These are phyloP conservation scores for Guadua angustifolia DNA, from an alignment of 176 grass and related monocot species.

Conservation along the genomic window DNA sequence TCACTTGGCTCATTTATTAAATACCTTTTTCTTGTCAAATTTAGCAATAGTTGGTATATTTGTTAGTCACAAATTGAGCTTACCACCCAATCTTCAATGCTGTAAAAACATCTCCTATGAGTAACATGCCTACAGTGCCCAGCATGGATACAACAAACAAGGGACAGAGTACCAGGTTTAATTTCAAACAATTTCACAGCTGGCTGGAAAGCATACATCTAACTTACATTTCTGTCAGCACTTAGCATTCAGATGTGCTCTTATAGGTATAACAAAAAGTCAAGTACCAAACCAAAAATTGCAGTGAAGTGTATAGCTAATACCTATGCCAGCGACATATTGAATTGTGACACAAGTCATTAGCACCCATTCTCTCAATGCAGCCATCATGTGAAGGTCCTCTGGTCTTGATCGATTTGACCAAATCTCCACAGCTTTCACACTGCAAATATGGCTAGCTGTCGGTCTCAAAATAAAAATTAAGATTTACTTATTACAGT, in stretches of 20 bases:
- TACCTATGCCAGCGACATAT: constrained; percentile 72
- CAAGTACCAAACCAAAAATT: not conserved
- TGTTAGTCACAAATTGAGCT: not conserved
- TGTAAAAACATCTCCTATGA: not conserved
- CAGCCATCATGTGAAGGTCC: constrained; percentile 57
- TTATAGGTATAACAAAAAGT: constrained; percentile 9
- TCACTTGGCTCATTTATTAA: not conserved
- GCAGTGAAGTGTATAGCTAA: constrained; percentile 29
- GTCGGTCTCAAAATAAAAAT: constrained; percentile 36
- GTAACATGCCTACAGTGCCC: not conserved
- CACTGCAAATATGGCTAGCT: constrained; percentile 53
- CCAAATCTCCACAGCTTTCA: constrained; percentile 55
- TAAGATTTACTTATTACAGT: constrained; percentile 31
- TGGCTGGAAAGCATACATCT: not conserved
- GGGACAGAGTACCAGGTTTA: not conserved
- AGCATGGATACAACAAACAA: constrained; percentile 6
- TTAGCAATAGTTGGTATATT: not conserved
- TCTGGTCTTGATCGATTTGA: constrained; percentile 48
- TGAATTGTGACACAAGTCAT: constrained; percentile 44
- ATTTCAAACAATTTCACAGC: not conserved
- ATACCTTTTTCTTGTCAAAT: constrained; percentile 3
- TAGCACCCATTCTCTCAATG: constrained; percentile 48
- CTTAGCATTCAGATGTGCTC: not conserved
- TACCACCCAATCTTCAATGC: not conserved
- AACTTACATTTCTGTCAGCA: constrained; percentile 27